These are phyloP conservation scores for Aspergillus flavus DNA, from an alignment of 2,329 filamentous ascomycete genomes.

Conservation along the genomic window DNA sequence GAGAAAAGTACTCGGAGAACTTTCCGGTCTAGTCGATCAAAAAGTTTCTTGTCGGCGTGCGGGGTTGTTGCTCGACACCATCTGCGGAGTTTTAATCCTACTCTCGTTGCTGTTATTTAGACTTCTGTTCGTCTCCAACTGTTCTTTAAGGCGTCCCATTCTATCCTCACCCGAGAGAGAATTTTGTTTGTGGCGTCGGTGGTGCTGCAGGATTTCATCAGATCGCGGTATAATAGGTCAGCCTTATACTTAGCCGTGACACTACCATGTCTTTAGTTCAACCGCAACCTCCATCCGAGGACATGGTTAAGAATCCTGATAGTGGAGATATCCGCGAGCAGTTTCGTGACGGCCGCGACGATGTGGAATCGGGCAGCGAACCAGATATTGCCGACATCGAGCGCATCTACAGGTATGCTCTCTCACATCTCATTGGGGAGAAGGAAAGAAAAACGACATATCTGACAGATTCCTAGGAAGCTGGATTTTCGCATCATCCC, in stretches of 20 bases:
- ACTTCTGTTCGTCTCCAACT: background rate
- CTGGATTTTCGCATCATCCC: constrained; percentile 62
- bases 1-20: background rate
- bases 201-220: background rate
- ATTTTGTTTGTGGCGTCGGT: background rate
- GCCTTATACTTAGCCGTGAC: constrained; percentile 1
- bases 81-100: background rate
- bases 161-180: background rate
- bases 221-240: background rate
- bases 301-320: constrained; percentile 9
- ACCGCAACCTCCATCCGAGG: background rate
- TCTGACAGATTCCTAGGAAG: constrained; percentile 44
- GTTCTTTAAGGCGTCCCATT: background rate
- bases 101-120: background rate
- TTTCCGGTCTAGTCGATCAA: background rate
- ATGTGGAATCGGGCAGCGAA: constrained; percentile 29
- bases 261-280: constrained; percentile 9
- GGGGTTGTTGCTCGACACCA: background rate
- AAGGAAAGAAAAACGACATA: background rate
- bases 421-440: background rate
- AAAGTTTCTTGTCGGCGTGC: background rate
- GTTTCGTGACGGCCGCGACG: constrained; percentile 15
- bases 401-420: constrained; percentile 40
- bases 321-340: constrained; percentile 9
- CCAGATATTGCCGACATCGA: constrained; percentile 38